phyloP scores from a whole-genome alignment of 2,329 filamentous ascomycete genomes.

The Apiospora arundinis region DNA sequence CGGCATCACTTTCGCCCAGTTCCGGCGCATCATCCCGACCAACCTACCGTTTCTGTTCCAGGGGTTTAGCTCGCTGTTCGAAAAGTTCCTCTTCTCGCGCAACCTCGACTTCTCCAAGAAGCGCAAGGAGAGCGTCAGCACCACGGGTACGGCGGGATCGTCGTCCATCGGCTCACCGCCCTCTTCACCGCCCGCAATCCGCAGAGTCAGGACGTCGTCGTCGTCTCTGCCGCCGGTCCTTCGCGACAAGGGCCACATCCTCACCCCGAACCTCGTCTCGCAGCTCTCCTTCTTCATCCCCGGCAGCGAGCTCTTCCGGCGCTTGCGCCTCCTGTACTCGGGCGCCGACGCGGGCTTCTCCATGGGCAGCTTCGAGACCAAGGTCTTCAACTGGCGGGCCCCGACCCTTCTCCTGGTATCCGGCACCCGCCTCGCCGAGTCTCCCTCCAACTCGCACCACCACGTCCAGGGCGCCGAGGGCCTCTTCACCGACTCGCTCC shows the following conservation, averaged over 20 bases:
- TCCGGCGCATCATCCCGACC: slow-evolving; percentile 63
- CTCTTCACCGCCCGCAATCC: neutral
- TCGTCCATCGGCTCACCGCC: neutral
- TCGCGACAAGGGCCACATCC: slow-evolving; percentile 62
- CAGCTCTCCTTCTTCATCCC: slow-evolving; percentile 78
- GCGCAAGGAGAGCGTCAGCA: slow-evolving; percentile 44
- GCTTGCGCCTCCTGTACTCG: slow-evolving; percentile 71
- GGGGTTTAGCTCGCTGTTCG: slow-evolving; percentile 72
- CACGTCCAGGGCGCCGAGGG: slow-evolving; percentile 52
- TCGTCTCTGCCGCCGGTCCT: slow-evolving; percentile 50
- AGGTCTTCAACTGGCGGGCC: slow-evolving; percentile 78
- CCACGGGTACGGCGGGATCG: neutral
- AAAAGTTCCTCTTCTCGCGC: slow-evolving; percentile 77
- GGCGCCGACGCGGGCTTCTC: slow-evolving; percentile 76
- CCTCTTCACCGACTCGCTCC: slow-evolving; percentile 66
- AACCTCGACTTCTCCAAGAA: slow-evolving; percentile 71
- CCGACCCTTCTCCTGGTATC: slow-evolving; percentile 75
- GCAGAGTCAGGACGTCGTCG: neutral
- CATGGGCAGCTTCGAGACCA: slow-evolving; percentile 77
- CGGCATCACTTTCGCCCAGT: slow-evolving; percentile 66
- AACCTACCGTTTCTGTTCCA: slow-evolving; percentile 71
- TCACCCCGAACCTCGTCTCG: slow-evolving; percentile 68
- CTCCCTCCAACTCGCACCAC: slow-evolving; percentile 46
- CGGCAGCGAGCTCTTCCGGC: slow-evolving; percentile 67
- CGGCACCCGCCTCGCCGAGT: slow-evolving; percentile 63